Conservation (phyloP, 495 filamentous ascomycete species). For the Pseudevernia furfuracea region DNA sequence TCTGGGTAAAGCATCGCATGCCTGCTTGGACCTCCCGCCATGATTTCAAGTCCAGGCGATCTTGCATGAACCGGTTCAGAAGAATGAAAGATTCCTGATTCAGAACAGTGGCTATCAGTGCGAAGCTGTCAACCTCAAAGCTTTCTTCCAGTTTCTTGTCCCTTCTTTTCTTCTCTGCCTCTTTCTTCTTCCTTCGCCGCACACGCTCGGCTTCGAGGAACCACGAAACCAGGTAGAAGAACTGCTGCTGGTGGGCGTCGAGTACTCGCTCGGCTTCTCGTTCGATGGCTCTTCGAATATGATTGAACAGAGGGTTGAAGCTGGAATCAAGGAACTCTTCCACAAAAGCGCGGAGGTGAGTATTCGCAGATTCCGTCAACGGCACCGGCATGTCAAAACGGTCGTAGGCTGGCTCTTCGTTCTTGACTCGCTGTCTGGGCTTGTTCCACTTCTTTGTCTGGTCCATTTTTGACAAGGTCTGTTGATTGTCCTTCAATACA, state of each 20-base stretch:
- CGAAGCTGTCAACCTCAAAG: conserved; percentile 69
- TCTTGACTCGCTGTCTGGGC: conserved; percentile 57
- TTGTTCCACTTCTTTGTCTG: conserved; percentile 83
- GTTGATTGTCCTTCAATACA: conserved; percentile 63
- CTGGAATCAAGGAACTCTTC: conserved; percentile 92
- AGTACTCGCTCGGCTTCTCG: conserved; percentile 80
- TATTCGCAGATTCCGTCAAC: conserved; percentile 58
- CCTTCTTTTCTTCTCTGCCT: conserved; percentile 33
- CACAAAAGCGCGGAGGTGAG: conserved; percentile 72
- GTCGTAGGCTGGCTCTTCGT: conserved; percentile 52
- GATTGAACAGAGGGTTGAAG: conserved; percentile 87
- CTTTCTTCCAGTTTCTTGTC: conserved; percentile 34
- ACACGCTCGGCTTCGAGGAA: conserved; percentile 84
- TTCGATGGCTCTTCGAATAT: conserved; percentile 83
- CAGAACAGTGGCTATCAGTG: conserved; percentile 76
- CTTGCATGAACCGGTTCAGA: conserved; percentile 74
- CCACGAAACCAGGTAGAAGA: conserved; percentile 90
- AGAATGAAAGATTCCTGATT: conserved; percentile 89
- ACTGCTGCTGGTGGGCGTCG: conserved; percentile 66
- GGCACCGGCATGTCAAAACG: conserved; percentile 69
- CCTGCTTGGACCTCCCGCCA: conserved; percentile 82
- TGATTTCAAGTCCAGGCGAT: conserved; percentile 66
- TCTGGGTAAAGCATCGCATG: conserved; percentile 76
- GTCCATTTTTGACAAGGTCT: conserved; percentile 80
- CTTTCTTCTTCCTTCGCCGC: conserved; percentile 51